Percentiles rank a stretch among this genome's conserved stretches.
Evolutionary conservation across 2,329 filamentous ascomycete species (phyloP).

Genomic region (Trichoderma atrobrunneum): DNA sequence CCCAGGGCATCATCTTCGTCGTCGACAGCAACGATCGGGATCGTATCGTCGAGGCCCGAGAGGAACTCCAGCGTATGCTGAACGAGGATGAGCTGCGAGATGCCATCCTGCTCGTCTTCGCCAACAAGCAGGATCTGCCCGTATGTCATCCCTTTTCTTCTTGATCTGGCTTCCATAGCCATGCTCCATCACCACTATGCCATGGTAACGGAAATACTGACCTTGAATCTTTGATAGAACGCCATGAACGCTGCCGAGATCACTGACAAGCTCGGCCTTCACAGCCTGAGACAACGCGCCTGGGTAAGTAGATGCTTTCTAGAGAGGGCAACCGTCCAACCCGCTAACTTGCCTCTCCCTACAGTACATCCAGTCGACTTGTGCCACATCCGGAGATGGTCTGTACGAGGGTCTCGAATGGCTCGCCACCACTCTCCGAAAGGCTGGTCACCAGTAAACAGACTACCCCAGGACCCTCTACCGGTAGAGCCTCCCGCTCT

Average conservation of each 20-base stretch:
- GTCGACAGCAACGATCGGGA: slow-evolving; percentile 99
- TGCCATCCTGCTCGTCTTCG: slow-evolving; percentile 93
- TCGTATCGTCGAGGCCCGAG: slow-evolving; percentile 93
- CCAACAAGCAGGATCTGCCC: slow-evolving; percentile 99
- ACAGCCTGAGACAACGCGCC: slow-evolving; percentile 96
- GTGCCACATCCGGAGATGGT: slow-evolving; percentile 97
- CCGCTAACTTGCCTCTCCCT: slow-evolving; percentile 20
- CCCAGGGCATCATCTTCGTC: slow-evolving; percentile 99
- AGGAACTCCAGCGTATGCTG: slow-evolving; percentile 96
- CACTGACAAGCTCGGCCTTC: slow-evolving; percentile 99
- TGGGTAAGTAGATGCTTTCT: slow-evolving; percentile 74
- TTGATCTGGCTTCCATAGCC: neutral
- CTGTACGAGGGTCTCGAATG: slow-evolving; percentile 98
- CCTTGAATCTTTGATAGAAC: slow-evolving; percentile 58
- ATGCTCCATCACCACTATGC: neutral
- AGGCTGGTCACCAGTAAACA: slow-evolving; percentile 64
- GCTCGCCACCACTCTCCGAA: slow-evolving; percentile 80
- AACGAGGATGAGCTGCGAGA: slow-evolving; percentile 99
- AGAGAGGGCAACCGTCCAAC: neutral
- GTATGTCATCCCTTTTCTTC: slow-evolving; percentile 57
- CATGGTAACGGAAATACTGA: slow-evolving; percentile 9
- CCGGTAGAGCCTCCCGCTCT: slow-evolving; percentile 32
- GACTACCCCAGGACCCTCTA: slow-evolving; percentile 33
- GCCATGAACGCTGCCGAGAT: slow-evolving; percentile 99
- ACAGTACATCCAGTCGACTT: slow-evolving; percentile 99